Evolutionary conservation across 441 rosid species (phyloP).

Genomic region (Pelargonium myrrhifolium): DNA sequence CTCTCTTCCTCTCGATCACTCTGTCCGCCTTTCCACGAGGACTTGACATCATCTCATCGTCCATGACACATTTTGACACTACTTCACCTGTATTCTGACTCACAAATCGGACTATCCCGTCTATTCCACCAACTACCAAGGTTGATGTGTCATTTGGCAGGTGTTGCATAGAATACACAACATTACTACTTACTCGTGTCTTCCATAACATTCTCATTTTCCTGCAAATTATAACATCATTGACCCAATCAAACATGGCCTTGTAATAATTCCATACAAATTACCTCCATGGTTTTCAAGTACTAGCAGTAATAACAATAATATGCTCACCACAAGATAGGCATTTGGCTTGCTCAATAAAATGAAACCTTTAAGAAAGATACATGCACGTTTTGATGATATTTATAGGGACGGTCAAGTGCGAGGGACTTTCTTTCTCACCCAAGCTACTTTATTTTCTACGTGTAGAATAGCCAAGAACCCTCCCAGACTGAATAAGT

Average conservation of each 20-base stretch:
- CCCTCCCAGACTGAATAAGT: too few species aligned
- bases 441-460: too few species aligned
- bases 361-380: too few species aligned
- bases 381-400: too few species aligned
- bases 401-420: too few species aligned
- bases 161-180: constrained; percentile 60
- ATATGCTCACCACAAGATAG: too few species aligned
- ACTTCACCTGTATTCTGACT: constrained; percentile 61
- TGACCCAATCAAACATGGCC: not conserved
- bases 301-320: not conserved
- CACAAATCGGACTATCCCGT: constrained; percentile 60
- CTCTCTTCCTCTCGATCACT: constrained; percentile 36
- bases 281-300: too few species aligned
- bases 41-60: constrained; percentile 20
- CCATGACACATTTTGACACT: constrained; percentile 44
- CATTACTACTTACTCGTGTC: constrained; percentile 64
- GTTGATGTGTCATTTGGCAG: constrained; percentile 42
- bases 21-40: constrained; percentile 20
- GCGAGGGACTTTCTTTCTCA: too few species aligned
- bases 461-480: too few species aligned
- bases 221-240: constrained; percentile 31
- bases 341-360: too few species aligned
- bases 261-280: too few species aligned
- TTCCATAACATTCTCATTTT: constrained; percentile 67
- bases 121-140: constrained; percentile 72